Percentiles rank a stretch among this genome's conserved stretches.
Evolutionary conservation across 352 stramenopile species (phyloP).

Genomic region (Aphanomyces invadans): DNA sequence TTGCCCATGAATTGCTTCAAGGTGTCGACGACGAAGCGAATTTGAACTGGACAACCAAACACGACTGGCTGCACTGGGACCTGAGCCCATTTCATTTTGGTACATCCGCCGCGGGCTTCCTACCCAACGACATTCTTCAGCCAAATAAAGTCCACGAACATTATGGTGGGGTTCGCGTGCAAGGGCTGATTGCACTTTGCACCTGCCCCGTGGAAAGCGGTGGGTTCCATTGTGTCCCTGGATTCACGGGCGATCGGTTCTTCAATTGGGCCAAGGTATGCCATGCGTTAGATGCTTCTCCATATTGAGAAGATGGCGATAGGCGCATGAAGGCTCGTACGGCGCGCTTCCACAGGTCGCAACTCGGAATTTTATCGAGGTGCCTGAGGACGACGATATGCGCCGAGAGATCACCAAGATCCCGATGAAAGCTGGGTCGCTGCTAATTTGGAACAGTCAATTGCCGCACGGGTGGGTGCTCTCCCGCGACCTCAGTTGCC

Average conservation of each 20-base stretch:
- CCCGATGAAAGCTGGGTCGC: slow-evolving; percentile 37
- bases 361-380: slow-evolving; percentile 40
- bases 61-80: slow-evolving; percentile 48
- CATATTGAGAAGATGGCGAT: neutral
- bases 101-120: slow-evolving; percentile 38
- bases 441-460: slow-evolving; percentile 47
- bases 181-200: slow-evolving; percentile 37
- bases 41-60: slow-evolving; percentile 41
- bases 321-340: slow-evolving; percentile 30
- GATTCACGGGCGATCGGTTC: slow-evolving; percentile 40
- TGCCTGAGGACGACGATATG: slow-evolving; percentile 37
- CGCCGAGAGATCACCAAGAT: slow-evolving; percentile 33
- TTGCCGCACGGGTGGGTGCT: slow-evolving; percentile 32
- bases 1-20: slow-evolving; percentile 30
- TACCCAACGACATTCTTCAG: slow-evolving; percentile 25
- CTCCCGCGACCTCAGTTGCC: neutral
- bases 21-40: slow-evolving; percentile 32
- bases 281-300: neutral
- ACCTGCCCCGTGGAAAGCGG: slow-evolving; percentile 39
- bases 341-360: slow-evolving; percentile 31
- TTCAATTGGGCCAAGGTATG: slow-evolving; percentile 34
- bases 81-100: slow-evolving; percentile 43
- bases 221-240: slow-evolving; percentile 44
- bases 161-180: slow-evolving; percentile 42
- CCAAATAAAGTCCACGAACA: slow-evolving; percentile 18